A percentile compares a stretch with the other conserved stretches of the same genome.
Evolutionary conservation across 768 basidiomycete species (phyloP).

Genomic region (Galerina marginata): DNA sequence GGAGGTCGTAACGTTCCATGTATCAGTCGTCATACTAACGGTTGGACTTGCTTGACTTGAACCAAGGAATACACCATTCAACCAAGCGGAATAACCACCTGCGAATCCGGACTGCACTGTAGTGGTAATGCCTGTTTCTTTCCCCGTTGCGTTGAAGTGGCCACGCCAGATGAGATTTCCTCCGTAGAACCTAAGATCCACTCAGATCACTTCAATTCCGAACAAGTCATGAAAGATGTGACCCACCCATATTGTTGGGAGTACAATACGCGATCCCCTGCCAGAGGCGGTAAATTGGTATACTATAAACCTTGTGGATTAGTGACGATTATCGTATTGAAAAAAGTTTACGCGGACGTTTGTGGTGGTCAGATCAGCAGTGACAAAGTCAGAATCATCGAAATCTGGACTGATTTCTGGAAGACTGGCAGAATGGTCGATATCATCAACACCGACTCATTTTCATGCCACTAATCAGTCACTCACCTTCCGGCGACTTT

Average conservation of each 20-base stretch:
- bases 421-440: slow-evolving; percentile 34
- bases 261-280: slow-evolving; percentile 50
- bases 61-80: slow-evolving; percentile 55
- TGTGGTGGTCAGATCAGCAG: slow-evolving; percentile 48
- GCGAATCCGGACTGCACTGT: slow-evolving; percentile 56
- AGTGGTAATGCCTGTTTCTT: slow-evolving; percentile 50
- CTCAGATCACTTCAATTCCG: not conserved
- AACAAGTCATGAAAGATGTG: no score
- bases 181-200: slow-evolving; percentile 49
- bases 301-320: slow-evolving; percentile 36
- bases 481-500: slow-evolving; percentile 50
- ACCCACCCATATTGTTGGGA: slow-evolving; percentile 58
- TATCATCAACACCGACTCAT: not conserved
- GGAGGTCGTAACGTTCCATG: slow-evolving; percentile 44
- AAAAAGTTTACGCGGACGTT: slow-evolving; percentile 37
- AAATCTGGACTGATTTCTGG: slow-evolving; percentile 53
- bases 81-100: slow-evolving; percentile 57
- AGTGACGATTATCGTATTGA: not conserved
- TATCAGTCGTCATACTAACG: slow-evolving; percentile 46
- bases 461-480: not conserved
- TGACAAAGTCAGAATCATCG: slow-evolving; percentile 53
- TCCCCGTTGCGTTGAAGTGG: slow-evolving; percentile 54
- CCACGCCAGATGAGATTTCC: slow-evolving; percentile 58
- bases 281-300: slow-evolving; percentile 52
- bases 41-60: slow-evolving; percentile 50